Conservation (phyloP, 2,329 filamentous ascomycete species). For the Clarireedia monteithiana region DNA sequence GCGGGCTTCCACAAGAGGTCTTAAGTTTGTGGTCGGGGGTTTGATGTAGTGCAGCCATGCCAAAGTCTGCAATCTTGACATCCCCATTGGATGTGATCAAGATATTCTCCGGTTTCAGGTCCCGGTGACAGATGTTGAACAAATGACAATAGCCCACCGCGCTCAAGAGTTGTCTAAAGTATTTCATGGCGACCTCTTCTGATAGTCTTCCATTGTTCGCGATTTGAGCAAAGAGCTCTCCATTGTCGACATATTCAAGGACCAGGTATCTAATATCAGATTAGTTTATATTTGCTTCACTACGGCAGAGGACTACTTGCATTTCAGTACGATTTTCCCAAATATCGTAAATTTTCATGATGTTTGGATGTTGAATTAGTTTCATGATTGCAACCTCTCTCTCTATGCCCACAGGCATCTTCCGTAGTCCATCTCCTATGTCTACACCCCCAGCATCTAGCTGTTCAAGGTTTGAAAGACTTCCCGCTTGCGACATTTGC, state of each 20-base stretch:
- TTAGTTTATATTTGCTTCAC: conserved; percentile 17
- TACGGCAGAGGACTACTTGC: conserved; percentile 42
- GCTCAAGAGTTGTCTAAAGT: conserved; percentile 90
- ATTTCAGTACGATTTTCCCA: conserved; percentile 96
- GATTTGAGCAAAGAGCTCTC: conserved; percentile 71
- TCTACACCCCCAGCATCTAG: conserved; percentile 54
- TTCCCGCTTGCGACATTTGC: conserved; percentile 75
- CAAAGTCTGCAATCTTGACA: conserved; percentile 94
- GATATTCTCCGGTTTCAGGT: conserved; percentile 96
- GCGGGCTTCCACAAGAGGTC: conserved; percentile 91
- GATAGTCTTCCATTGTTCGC: conserved; percentile 62
- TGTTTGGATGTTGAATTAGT: conserved; percentile 87
- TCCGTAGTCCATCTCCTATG: conserved; percentile 51
- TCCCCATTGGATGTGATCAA: conserved; percentile 67
- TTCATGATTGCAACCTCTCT: conserved; percentile 96
- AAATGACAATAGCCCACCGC: conserved; percentile 89
- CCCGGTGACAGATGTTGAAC: conserved; percentile 91
- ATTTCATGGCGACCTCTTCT: conserved; percentile 73
- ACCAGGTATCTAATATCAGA: conserved; percentile 69
- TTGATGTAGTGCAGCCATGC: conserved; percentile 89
- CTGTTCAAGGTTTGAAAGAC: conserved; percentile 73
- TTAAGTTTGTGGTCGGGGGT: conserved; percentile 69
- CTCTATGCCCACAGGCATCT: conserved; percentile 83
- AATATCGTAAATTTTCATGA: conserved; percentile 90
- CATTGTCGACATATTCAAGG: conserved; percentile 80